Conservation (phyloP, 2,329 filamentous ascomycete genomes). For the Aureobasidium subglaciale region DNA sequence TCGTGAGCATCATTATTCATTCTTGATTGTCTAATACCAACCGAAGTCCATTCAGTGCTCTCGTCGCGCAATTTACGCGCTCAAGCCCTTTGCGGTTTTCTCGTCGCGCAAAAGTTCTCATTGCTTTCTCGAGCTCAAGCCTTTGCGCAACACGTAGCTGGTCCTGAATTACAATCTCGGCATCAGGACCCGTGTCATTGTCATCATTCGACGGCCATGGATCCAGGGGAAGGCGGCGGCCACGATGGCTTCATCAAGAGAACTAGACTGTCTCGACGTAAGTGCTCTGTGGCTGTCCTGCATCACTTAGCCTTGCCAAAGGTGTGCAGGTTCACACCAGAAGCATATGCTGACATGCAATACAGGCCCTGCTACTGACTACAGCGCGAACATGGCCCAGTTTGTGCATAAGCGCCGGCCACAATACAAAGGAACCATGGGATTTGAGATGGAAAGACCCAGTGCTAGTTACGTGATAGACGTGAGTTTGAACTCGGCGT, state of each 20-base stretch:
- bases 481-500: constrained; percentile 44
- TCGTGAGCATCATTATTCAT: not conserved
- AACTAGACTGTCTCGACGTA: constrained; percentile 17
- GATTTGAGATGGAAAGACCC: constrained; percentile 73
- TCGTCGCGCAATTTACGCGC: not conserved
- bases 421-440: constrained; percentile 63
- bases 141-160: constrained; percentile 1
- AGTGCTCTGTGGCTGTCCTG: not conserved
- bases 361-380: constrained; percentile 82
- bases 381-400: constrained; percentile 80
- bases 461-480: constrained; percentile 86
- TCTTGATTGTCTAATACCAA: not conserved
- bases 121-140: not conserved
- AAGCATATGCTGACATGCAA: not conserved
- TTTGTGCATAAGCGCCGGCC: constrained; percentile 82
- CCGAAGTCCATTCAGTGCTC: not conserved
- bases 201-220: constrained; percentile 14
- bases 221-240: constrained; percentile 16
- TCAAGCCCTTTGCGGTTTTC: too few relatives aligned
- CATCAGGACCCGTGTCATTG: not conserved
- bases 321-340: too few relatives aligned
- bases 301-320: too few relatives aligned
- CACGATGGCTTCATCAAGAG: constrained; percentile 16
- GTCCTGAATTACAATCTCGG: too few relatives aligned
- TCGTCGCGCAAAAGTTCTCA: not conserved